Evolutionary conservation across 176 grass and related monocot species (phyloP).

Genomic region (bread wheat (Triticum aestivum)): IWGSC_CS_RefSeq_v2.1 NC_057795.1:673684093-673684592

Average conservation of each 20-base stretch:
- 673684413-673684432: constrained; percentile 63
- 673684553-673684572: not conserved
- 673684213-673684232: not conserved
- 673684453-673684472: constrained; percentile 66
- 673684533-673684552: no score
- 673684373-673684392: constrained; percentile 24
- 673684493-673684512: no score
- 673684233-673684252: not conserved
- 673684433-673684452: constrained; percentile 83
- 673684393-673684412: constrained; percentile 26
- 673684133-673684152: constrained; percentile 6
- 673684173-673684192: not conserved
- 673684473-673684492: constrained; percentile 30
- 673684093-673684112: not conserved
- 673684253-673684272: not conserved
- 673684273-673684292: not conserved
- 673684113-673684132: not conserved
- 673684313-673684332: not conserved
- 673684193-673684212: not conserved
- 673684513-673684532: no score
- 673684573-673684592: constrained; percentile 67
- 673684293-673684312: not conserved
- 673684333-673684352: not conserved
- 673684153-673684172: constrained; percentile 35
- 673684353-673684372: constrained; percentile 18